These are phyloP conservation scores for Moesziomyces globuligerus DNA, from an alignment of 1,284 basidiomycete genomes.

Conservation along the genomic window DNA sequence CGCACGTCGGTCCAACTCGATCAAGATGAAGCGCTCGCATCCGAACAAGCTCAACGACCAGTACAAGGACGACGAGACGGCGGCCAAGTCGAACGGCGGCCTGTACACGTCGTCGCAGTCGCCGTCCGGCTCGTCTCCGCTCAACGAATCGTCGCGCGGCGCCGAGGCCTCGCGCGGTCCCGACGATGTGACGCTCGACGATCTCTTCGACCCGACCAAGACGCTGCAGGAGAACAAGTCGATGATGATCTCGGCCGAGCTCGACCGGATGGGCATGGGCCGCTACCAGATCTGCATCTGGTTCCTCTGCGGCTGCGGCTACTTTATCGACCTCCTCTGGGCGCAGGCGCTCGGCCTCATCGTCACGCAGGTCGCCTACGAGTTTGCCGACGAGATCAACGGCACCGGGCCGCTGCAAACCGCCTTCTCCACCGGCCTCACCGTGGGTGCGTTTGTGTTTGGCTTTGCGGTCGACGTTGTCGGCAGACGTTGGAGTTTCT, in stretches of 20 bases:
- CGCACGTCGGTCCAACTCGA: slow-evolving; percentile 26
- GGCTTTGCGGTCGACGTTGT: slow-evolving; percentile 62
- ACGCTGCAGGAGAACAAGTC: slow-evolving; percentile 56
- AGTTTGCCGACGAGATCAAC: slow-evolving; percentile 40
- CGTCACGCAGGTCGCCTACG: slow-evolving; percentile 46
- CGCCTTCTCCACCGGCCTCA: slow-evolving; percentile 57
- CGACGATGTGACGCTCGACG: slow-evolving; percentile 30
- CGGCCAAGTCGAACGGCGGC: slow-evolving; percentile 9
- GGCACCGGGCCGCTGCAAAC: slow-evolving; percentile 51
- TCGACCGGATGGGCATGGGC: slow-evolving; percentile 60
- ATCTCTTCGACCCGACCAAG: slow-evolving; percentile 50
- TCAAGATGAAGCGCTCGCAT: slow-evolving; percentile 42
- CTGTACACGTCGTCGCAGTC: neutral
- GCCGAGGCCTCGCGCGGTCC: slow-evolving; percentile 9
- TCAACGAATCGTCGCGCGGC: neutral
- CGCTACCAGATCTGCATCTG: slow-evolving; percentile 58
- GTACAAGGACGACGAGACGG: slow-evolving; percentile 21
- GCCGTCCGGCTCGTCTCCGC: neutral
- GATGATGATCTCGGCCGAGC: slow-evolving; percentile 52
- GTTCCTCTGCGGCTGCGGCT: slow-evolving; percentile 59
- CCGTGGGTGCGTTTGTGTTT: slow-evolving; percentile 61
- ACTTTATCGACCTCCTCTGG: slow-evolving; percentile 63
- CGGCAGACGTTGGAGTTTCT: slow-evolving; percentile 60
- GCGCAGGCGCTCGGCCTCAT: slow-evolving; percentile 60
- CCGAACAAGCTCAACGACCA: slow-evolving; percentile 7